These are phyloP conservation scores for Trichoderma asperelloides DNA, from an alignment of 495 filamentous ascomycete genomes.

Conservation along the genomic window DNA sequence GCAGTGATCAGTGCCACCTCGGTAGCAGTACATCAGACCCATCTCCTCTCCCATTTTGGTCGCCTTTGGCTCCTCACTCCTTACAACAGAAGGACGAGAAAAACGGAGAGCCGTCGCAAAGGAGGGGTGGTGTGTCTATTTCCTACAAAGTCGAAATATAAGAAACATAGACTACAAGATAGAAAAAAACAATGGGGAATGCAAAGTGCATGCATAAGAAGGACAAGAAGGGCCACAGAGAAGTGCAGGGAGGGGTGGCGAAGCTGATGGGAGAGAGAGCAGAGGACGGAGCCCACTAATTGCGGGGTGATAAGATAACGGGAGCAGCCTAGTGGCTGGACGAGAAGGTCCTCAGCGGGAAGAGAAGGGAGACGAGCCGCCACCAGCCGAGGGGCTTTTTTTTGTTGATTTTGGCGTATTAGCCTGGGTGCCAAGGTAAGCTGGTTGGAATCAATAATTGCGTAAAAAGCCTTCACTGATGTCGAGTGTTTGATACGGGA, in stretches of 20 bases:
- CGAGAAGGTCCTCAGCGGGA: not conserved
- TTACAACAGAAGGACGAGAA: too few species aligned
- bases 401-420: too few species aligned
- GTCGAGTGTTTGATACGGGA: not conserved
- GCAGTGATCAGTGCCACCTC: too few species aligned
- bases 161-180: not conserved
- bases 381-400: not conserved
- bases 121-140: too few species aligned
- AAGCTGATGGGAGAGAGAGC: not conserved
- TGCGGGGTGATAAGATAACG: constrained; percentile 15
- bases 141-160: not conserved
- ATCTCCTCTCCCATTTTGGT: too few species aligned
- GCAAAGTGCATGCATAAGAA: constrained; percentile 4
- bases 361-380: not conserved
- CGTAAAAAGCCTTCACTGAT: not conserved
- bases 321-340: constrained; percentile 3
- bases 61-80: too few species aligned
- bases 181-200: not conserved
- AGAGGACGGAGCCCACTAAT: not conserved
- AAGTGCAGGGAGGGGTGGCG: not conserved
- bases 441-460: not conserved
- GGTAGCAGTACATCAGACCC: too few species aligned
- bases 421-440: not conserved
- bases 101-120: too few species aligned
- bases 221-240: not conserved